Evolutionary conservation across 1,284 basidiomycete genomes (phyloP).

Genomic region (Cutaneotrichosporon cyanovorans): DNA sequence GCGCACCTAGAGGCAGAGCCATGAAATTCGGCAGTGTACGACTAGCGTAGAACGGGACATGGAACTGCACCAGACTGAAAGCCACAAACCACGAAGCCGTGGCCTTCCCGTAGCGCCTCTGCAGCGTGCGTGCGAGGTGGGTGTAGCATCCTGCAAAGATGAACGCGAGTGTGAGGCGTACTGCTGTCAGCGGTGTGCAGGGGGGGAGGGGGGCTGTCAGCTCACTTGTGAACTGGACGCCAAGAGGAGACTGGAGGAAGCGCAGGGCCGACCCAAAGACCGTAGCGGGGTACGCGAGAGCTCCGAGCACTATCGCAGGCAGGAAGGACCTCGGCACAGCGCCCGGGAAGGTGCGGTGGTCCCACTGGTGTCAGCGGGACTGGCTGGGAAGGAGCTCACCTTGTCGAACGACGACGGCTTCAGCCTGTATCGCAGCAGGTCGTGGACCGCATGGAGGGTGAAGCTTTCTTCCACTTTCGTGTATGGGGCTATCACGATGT

Average conservation of each 20-base stretch:
- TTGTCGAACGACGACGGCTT: conserved; percentile 3
- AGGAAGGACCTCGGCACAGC: conserved; percentile 82
- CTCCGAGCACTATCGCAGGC: conserved; percentile 46
- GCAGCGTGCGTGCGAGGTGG: conserved; percentile 58
- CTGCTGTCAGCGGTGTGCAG: conserved; percentile 44
- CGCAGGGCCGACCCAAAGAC: conserved; percentile 1
- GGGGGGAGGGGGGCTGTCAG: conserved; percentile 10
- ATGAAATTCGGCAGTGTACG: conserved; percentile 92
- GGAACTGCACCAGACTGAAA: conserved; percentile 75
- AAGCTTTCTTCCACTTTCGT: conserved; percentile 98
- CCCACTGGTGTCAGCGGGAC: conserved; percentile 55
- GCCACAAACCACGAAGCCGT: conserved; percentile 59
- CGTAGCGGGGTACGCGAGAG: conserved; percentile 24
- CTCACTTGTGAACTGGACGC: conserved; percentile 59
- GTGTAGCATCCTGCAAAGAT: conserved; percentile 61
- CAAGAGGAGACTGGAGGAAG: conserved; percentile 32
- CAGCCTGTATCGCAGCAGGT: conserved; percentile 66
- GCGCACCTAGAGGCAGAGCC: conserved; percentile 58
- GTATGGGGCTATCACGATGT: conserved; percentile 73
- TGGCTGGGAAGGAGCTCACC: conserved; percentile 2
- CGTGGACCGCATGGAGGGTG: conserved; percentile 85
- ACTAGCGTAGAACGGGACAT: conserved; percentile 85
- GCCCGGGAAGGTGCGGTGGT: conserved; percentile 82
- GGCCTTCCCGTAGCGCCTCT: conserved; percentile 56
- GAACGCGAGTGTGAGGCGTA: conserved; percentile 65